Evolutionary conservation across 2,329 filamentous ascomycete genomes (phyloP), one percentile per base, ranked within the genome.

Genomic region (Fusarium xylarioides): DNA sequence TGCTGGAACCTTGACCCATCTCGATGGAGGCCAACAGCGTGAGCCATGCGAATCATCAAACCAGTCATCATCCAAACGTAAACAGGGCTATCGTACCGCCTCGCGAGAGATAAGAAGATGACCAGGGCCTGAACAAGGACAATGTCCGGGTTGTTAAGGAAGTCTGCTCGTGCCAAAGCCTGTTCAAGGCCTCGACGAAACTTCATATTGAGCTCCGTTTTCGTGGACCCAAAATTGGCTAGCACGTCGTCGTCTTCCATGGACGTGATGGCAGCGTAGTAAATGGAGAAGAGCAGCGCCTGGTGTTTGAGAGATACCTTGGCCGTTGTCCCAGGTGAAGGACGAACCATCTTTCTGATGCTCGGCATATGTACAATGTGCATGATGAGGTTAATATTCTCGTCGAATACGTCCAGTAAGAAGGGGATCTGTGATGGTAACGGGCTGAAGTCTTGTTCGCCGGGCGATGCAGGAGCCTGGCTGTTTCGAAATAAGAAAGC

Each of bases 11-110:
- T 80, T 7, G 82, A 82, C 19, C 87, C 87, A 47, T 92, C 91
- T n/a, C 87, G 83, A 62, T 90, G 88, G 38, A 90, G 81, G 2
- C 88, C 87, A 30, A 90, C 81, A 15, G 85, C 84, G 37, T 88
- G 86, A 19, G 83, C 86, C 76, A 90, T 87, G 11, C 87, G 82
- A 23, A 90, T 86, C n/a, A 87, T 86, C 3, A 92, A 83, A 0
- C 90, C 91, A 0, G 89, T 90, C 71, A 93, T 82, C 43, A 90
- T 89, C 89, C 91, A 92, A 10, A 89, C 85, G 7, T 90, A 89
- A 8, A 85, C 77, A 55, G 87, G 79, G 74, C 86, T 85, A 44
- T 89, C 87, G 44, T 87, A 83, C 16, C 85, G 83, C 21, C 87
- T 85, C 14, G 88, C 84, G 2, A 88, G 81, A 8, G 88, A 82